A percentile compares a stretch with the other conserved stretches of the same genome.
These are phyloP conservation scores for Amaranthus palmeri DNA, from an alignment of 148 eudicot genomes.

Conservation along the genomic window DNA sequence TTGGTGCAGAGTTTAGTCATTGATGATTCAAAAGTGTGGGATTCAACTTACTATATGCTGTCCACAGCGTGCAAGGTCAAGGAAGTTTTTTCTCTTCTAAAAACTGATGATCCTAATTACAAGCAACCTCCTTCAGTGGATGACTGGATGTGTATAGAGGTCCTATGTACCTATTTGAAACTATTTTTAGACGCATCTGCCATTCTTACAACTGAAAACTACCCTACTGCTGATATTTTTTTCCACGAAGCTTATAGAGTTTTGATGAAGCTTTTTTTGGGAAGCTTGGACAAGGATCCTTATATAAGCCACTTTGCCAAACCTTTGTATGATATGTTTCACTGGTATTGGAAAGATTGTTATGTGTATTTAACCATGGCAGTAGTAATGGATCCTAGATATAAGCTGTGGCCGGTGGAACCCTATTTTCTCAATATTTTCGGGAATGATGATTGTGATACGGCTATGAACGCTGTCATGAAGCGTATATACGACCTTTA, in stretches of 20 bases:
- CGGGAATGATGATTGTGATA: slow-evolving; percentile 39
- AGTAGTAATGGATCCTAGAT: slow-evolving; percentile 86
- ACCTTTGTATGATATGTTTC: slow-evolving; percentile 53
- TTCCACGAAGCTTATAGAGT: slow-evolving; percentile 63
- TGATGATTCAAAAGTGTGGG: slow-evolving; percentile 65
- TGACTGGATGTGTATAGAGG: slow-evolving; percentile 68
- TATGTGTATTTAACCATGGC: slow-evolving; percentile 54
- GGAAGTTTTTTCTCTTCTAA: slow-evolving; percentile 65
- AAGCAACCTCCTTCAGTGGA: slow-evolving; percentile 38
- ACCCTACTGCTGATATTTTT: slow-evolving; percentile 52
- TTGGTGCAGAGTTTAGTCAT: slow-evolving; percentile 47
- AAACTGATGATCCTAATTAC: slow-evolving; percentile 51
- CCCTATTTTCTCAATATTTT: slow-evolving; percentile 50
- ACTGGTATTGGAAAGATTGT: slow-evolving; percentile 61
- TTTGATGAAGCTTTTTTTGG: slow-evolving; percentile 47
- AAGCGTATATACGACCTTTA: slow-evolving; percentile 55
- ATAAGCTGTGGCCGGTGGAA: slow-evolving; percentile 58
- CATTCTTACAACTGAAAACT: slow-evolving; percentile 35
- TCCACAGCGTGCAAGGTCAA: slow-evolving; percentile 61
- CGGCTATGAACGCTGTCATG: slow-evolving; percentile 45
- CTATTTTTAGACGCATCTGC: slow-evolving; percentile 52
- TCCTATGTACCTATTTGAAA: slow-evolving; percentile 55
- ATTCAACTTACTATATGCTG: slow-evolving; percentile 80
- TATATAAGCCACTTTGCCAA: slow-evolving; percentile 40
- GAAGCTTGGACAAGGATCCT: slow-evolving; percentile 38